phyloP scores from a whole-genome alignment of 441 rosid species.

The Oxalis stricta region DNA sequence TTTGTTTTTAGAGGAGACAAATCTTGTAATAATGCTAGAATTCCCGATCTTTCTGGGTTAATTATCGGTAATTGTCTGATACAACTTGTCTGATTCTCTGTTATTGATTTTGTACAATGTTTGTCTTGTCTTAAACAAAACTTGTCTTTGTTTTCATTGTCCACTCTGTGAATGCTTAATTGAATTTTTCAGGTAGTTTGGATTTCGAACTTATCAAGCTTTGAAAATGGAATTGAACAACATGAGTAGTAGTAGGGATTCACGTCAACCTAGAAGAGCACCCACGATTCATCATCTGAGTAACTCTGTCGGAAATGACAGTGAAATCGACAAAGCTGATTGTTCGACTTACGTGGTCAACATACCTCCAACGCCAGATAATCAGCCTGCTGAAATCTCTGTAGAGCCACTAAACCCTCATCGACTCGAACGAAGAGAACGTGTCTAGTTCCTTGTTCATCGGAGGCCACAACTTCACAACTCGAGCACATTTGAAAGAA shows the following conservation, averaged over 20 bases:
- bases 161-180: too few relatives aligned
- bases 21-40: too few relatives aligned
- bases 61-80: too few relatives aligned
- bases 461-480: conserved; percentile 20
- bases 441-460: conserved; percentile 30
- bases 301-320: conserved; percentile 27
- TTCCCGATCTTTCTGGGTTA: too few relatives aligned
- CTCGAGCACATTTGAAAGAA: conserved; percentile 24
- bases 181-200: conserved; percentile 11
- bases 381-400: conserved; percentile 20
- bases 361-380: conserved; percentile 54
- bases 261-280: conserved; percentile 4
- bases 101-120: too few relatives aligned
- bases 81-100: too few relatives aligned
- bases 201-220: too few relatives aligned
- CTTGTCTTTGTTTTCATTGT: neutral
- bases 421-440: conserved; percentile 12
- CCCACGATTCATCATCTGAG: conserved; percentile 33
- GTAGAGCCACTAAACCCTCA: conserved; percentile 7
- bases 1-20: too few relatives aligned
- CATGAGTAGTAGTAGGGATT: conserved; percentile 21
- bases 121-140: too few relatives aligned
- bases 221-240: neutral
- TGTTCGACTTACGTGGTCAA: conserved; percentile 31
- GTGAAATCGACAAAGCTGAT: conserved; percentile 25